Base-by-base conservation (phyloP, 371 early-diverging fungal species). In the Mucor sp. region DNA sequence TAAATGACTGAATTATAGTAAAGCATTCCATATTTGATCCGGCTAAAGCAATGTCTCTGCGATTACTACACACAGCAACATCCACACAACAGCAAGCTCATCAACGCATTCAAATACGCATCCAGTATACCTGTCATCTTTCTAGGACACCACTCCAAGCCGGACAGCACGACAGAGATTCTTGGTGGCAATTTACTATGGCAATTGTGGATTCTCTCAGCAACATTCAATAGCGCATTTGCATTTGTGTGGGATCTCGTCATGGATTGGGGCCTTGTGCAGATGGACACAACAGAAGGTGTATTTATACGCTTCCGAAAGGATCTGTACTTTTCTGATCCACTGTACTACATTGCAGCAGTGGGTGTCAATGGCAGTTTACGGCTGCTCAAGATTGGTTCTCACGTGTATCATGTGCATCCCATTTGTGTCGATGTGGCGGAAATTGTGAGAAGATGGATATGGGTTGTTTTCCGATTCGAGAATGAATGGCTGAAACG, bases 181-280 rank as follows among this genome's bases (percentile, higher is more conserved):
- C 17, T 41, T 17, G 4, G 17, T 17, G 17, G 41, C 17, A 17
- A 41, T 41, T 17, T 41, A 15, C 17, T 41, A 11, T 41, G 41
- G 41, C 41, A 41, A 5, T 5, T 41, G 17, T 41, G 94, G 94
- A 71, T 92, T 44, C 60, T 89, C 23, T 87, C 88, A 21, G 91
- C 91, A 1, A 72, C 90, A 23, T 67, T 94, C 63, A 95, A 94
- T 74, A 92, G 94, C 33, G 76, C 91, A 43, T 96, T 90, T 76
- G 93, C 94, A 4, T 90, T 94, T 62, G 93, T 92, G 75, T 96
- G 96, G 97, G 96, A 95, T 14, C 19, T 59, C 72, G 81, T 95
- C 25, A 87, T 94, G 71, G 96, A 96, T 76, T 96, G 96, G 96
- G 85, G 85, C 28, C 76, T 96, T 25, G 85, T 91, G 19, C 37